Base-by-base conservation (phyloP, 495 filamentous ascomycete genomes). In the Penicillium antarcticum region DNA sequence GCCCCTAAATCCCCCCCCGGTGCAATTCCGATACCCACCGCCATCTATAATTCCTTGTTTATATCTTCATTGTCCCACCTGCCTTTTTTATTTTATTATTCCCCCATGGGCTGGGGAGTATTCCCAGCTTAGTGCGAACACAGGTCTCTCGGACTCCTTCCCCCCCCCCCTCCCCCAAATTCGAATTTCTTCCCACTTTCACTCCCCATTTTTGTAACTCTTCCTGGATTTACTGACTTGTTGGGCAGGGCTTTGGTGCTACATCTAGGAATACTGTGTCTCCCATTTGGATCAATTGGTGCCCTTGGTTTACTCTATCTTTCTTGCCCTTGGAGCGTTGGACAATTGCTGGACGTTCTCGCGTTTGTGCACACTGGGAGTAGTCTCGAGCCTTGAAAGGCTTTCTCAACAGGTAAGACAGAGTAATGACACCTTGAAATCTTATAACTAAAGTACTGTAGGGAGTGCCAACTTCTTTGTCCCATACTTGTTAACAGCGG, bases 41-140 rank as follows among this genome's bases (percentile, higher is more conserved):
- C 21, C 26, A 4, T 29, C 42, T 45, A 43, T 17, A 29, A 43
- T 45, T 17, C 43, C 31, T 29, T 41, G 38, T 45, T 24, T 14
- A 45, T 45, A 51, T 56, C 45, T 32, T 46, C 51, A 38, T 51
- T 45, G 45, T 45, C 51, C 56, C 29, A 51, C 45, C 21, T 36
- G 21, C 40, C 39, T 41, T 52, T 42, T 56, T 51, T 36, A 51
- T 53, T 45, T 43, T 43, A 44, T 37, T 41, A 41, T 41, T 41
- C 23, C 4, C 18, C 24, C 18, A 35, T 45, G 29, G 18, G 11
- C 43, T 45, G 32, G 43, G 43, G 14, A 14, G 24, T 4, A 36
- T 4, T n/a, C 13, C 13, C 14, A n/a, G 34, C 17, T 24, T 45
- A 45, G 43, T 45, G 32, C 43, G 24, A 10, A 8, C 23, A 14